These are phyloP conservation scores for Macrolepiota fuliginosa DNA, from an alignment of 768 basidiomycete species.

Conservation along the genomic window DNA sequence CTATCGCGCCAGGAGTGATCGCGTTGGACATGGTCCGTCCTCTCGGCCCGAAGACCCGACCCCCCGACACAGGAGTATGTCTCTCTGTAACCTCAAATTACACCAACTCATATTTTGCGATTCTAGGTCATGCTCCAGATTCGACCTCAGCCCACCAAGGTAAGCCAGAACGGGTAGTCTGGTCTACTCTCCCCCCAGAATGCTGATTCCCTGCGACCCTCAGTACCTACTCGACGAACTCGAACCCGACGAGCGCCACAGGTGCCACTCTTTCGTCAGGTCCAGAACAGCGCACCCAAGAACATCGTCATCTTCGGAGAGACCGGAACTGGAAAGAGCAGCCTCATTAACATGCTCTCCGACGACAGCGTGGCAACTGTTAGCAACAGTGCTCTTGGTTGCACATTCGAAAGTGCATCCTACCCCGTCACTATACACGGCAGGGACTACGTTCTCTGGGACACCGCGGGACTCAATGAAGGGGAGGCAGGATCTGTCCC, in stretches of 20 bases:
- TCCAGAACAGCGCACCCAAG: neutral
- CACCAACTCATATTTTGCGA: too few species aligned
- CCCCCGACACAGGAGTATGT: too few species aligned
- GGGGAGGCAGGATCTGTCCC: slow-evolving; percentile 21
- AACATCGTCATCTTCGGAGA: slow-evolving; percentile 42
- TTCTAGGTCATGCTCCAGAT: too few species aligned
- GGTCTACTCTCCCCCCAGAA: too few species aligned
- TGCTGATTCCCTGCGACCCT: neutral
- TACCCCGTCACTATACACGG: slow-evolving; percentile 26
- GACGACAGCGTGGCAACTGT: slow-evolving; percentile 23
- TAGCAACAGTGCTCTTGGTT: slow-evolving; percentile 30
- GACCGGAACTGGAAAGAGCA: slow-evolving; percentile 38
- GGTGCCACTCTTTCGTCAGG: slow-evolving; percentile 5
- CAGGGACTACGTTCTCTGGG: slow-evolving; percentile 27
- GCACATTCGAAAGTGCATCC: slow-evolving; percentile 30
- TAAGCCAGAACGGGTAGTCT: too few species aligned
- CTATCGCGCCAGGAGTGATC: too few species aligned
- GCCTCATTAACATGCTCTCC: slow-evolving; percentile 39
- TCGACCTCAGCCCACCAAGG: too few species aligned
- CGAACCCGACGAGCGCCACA: neutral
- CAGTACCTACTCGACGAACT: neutral
- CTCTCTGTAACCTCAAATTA: too few species aligned
- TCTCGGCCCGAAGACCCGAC: too few species aligned
- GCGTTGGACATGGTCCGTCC: too few species aligned
- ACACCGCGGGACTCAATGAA: slow-evolving; percentile 41